phyloP scores from a whole-genome alignment of 2,329 filamentous ascomycete genomes.

The Aspergillus aculeatinus region DNA sequence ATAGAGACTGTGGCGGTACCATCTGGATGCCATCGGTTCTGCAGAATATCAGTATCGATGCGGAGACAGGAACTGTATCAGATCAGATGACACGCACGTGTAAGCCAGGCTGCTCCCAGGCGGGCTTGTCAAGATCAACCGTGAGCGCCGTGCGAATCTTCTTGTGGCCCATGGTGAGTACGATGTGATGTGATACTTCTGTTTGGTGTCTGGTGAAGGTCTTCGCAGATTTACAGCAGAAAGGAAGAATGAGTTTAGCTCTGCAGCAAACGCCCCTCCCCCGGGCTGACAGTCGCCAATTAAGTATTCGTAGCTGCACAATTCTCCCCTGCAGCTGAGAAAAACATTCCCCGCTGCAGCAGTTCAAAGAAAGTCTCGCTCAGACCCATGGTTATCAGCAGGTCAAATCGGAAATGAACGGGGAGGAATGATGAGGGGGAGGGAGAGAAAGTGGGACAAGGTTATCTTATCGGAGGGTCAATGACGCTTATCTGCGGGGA shows the following conservation, averaged over 20 bases:
- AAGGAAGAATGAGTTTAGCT: background rate
- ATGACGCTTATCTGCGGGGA: conserved; percentile 8
- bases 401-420: background rate
- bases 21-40: conserved; percentile 94
- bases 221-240: no score
- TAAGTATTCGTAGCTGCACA: background rate
- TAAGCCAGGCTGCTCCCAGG: conserved; percentile 65
- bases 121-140: conserved; percentile 70
- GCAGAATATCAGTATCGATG: conserved; percentile 9
- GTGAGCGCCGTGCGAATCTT: conserved; percentile 69
- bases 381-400: background rate
- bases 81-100: conserved; percentile 57
- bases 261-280: background rate
- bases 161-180: conserved; percentile 37
- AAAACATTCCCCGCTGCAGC: background rate
- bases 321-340: background rate
- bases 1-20: conserved; percentile 50
- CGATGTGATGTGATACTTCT: background rate
- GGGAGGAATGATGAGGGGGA: background rate
- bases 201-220: background rate
- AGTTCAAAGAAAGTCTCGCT: background rate
- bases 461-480: conserved; percentile 1
- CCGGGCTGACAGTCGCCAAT: background rate
- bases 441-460: background rate
- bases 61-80: background rate